Evolutionary conservation across 805 yeast species (phyloP), one percentile per base, ranked within the genome.

Genomic region (Starmera pachycereana): DNA sequence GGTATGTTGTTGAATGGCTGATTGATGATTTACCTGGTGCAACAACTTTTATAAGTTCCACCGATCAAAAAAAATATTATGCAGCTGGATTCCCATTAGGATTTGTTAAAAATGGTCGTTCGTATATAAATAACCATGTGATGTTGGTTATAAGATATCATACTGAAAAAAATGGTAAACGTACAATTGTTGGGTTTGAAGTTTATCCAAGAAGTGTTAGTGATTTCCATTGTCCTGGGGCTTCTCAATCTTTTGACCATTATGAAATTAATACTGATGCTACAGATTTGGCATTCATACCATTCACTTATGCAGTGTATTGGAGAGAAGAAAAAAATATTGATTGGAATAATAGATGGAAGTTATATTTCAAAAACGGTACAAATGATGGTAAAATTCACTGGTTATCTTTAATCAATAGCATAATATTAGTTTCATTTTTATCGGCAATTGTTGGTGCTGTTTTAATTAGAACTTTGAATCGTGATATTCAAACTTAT

Each of bases 61-160:
- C 70, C 11, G 71, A 71, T 37, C 66, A 72, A 14, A 72, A 74
- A 46, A 78, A 82, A 50, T 83, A 81, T 59, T 87, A 87, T 50
- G 81, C 87, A 6, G 76, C 92, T 4, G 96, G 96, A 3, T 87
- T 88, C 61, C 89, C 94, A 3, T 57, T 87, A 29, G 96, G 96
- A 0, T 80, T 73, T 48, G 74, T 73, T 16, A 72, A 71, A 47
- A 63, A 74, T 43, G 79, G 68, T n/a, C 71, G 71, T 37, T 65
- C 78, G 5, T 82, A 74, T 53, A 45, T 87, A 28, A 76, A 88
- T 58, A 87, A 85, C 55, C 96, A 88, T 56, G 77, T 82, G 9
- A 81, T 81, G 81, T 52, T 87, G 40, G 90, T 88, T 12, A 69
- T 87, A 34, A 70, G 95, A 51, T 83, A 76, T 61, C 81, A 85